Percentiles rank a stretch among this genome's conserved stretches.
These are phyloP conservation scores for Hysterangium stoloniferum DNA, from an alignment of 768 basidiomycete species.

Conservation along the genomic window DNA sequence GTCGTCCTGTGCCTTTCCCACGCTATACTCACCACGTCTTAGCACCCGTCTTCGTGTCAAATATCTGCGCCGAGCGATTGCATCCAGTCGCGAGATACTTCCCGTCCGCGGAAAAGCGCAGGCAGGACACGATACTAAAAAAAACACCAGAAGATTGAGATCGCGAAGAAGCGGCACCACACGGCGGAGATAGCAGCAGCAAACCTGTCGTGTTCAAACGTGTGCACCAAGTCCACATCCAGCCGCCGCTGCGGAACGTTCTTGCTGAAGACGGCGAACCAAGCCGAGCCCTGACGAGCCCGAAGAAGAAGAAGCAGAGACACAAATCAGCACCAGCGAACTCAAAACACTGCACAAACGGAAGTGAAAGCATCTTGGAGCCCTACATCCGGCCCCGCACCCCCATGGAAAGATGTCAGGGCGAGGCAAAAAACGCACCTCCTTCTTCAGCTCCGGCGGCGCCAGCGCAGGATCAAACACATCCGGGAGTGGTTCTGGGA, in stretches of 20 bases:
- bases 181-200: too few relatives aligned
- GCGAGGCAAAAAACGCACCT: too few relatives aligned
- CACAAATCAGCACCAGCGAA: neutral
- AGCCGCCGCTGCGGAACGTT: conserved; percentile 61
- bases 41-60: conserved; percentile 78
- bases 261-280: conserved; percentile 85
- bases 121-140: conserved; percentile 74
- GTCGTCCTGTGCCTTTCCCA: neutral
- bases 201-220: conserved; percentile 82
- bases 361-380: conserved; percentile 6
- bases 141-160: neutral
- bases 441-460: conserved; percentile 53
- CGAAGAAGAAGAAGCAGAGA: too few relatives aligned
- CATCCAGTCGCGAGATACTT: conserved; percentile 92
- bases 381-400: neutral
- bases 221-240: conserved; percentile 76
- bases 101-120: conserved; percentile 90
- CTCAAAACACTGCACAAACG: neutral
- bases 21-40: conserved; percentile 82
- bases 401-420: neutral
- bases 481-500: too few relatives aligned
- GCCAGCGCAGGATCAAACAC: conserved; percentile 38
- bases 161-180: too few relatives aligned
- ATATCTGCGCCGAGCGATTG: conserved; percentile 93
- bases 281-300: conserved; percentile 79